Percentiles rank a stretch among this genome's conserved stretches.
Evolutionary conservation across 305 asterid genomes (phyloP).

Genomic region (Ilex paraguariensis): DNA sequence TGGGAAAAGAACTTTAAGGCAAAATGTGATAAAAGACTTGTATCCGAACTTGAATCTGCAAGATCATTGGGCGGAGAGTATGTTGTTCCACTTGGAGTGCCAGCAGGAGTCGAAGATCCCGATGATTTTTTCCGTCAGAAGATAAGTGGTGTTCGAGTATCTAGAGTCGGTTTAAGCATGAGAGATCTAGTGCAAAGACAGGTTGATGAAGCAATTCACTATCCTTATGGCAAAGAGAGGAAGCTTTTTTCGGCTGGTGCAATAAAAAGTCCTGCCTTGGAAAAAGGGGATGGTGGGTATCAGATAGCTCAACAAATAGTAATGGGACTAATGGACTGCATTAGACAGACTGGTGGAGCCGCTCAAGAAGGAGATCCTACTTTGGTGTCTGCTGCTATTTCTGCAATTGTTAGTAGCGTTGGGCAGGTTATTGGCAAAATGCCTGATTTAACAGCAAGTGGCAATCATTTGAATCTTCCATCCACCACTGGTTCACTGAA

Average conservation of each 20-base stretch:
- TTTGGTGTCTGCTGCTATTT: constrained; percentile 85
- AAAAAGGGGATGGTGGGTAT: constrained; percentile 64
- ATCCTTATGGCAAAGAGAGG: constrained; percentile 64
- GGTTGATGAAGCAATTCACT: constrained; percentile 67
- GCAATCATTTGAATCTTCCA: constrained; percentile 41
- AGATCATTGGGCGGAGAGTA: constrained; percentile 73
- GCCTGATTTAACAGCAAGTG: constrained; percentile 58
- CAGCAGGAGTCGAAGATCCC: constrained; percentile 88
- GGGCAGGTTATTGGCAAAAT: constrained; percentile 72
- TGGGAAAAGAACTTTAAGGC: constrained; percentile 87
- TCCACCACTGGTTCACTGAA: constrained; percentile 51
- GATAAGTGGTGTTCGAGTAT: constrained; percentile 67
- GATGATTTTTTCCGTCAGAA: constrained; percentile 94
- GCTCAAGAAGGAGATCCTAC: constrained; percentile 99
- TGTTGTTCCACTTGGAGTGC: constrained; percentile 82
- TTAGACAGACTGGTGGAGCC: constrained; percentile 99
- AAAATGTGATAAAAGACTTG: constrained; percentile 72
- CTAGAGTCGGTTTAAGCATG: constrained; percentile 92
- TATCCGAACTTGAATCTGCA: constrained; percentile 79
- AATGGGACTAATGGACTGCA: constrained; percentile 86
- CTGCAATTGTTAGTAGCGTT: constrained; percentile 74
- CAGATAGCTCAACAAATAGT: constrained; percentile 81
- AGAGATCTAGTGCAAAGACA: constrained; percentile 78
- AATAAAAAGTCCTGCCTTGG: constrained; percentile 48
- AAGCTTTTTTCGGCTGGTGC: constrained; percentile 52